phyloP scores from a whole-genome alignment of 2,329 filamentous ascomycete species.

The Cladophialophora yegresii region DNA sequence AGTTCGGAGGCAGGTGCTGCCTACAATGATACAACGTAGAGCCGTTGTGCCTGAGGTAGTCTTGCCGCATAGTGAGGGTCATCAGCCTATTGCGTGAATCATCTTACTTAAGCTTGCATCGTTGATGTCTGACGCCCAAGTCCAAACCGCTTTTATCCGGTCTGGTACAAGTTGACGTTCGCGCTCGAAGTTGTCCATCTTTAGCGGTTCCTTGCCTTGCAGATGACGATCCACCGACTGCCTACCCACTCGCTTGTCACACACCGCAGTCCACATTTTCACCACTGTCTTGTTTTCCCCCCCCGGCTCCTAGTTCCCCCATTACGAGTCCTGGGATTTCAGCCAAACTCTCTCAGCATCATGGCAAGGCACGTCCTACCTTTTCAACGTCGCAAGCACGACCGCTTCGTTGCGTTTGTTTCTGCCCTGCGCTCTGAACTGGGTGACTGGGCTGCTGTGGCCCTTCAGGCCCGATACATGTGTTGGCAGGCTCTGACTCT shows the following conservation, averaged over 20 bases:
- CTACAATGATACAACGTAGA: background rate
- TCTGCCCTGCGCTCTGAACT: background rate
- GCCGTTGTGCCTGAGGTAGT: background rate
- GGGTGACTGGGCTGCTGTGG: background rate
- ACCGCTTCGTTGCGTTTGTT: background rate
- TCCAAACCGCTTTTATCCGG: conserved; percentile 2
- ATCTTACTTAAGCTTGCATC: conserved; percentile 6
- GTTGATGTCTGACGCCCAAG: conserved; percentile 6
- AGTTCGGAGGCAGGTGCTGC: background rate
- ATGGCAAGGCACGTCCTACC: background rate
- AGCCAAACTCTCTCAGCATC: background rate
- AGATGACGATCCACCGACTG: conserved; percentile 12
- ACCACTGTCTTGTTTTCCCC: background rate
- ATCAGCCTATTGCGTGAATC: conserved; percentile 2
- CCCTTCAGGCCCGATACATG: background rate
- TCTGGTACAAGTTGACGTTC: background rate
- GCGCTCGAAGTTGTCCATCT: background rate
- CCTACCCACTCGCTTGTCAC: conserved; percentile 2
- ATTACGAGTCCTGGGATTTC: background rate
- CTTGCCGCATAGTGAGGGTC: conserved; percentile 1
- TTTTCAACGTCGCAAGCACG: background rate
- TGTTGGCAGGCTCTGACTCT: conserved; percentile 10
- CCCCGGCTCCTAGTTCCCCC: conserved; percentile 1
- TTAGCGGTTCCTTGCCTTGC: conserved; percentile 18
- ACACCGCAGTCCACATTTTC: conserved; percentile 6